phyloP scores from a whole-genome alignment of 1,284 basidiomycete species.

The Volvariella surrecta region DNA sequence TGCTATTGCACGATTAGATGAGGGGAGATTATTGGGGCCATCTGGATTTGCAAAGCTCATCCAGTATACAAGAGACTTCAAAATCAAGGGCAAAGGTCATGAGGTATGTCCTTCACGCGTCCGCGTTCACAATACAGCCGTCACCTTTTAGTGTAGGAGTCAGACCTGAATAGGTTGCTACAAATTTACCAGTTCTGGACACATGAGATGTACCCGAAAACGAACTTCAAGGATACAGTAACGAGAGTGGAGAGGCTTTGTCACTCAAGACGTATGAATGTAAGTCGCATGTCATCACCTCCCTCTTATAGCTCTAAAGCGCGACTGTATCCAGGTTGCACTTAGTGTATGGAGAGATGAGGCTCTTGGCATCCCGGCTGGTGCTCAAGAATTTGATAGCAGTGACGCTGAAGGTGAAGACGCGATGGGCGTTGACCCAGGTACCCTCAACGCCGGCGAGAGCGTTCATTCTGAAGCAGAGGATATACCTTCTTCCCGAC shows the following conservation, averaged over 20 bases:
- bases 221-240: constrained; percentile 78
- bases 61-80: constrained; percentile 66
- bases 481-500: constrained; percentile 28
- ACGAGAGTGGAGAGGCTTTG: constrained; percentile 79
- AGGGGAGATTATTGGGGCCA: constrained; percentile 58
- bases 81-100: constrained; percentile 78
- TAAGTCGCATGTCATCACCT: constrained; percentile 21
- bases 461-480: constrained; percentile 17
- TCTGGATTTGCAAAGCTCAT: constrained; percentile 76
- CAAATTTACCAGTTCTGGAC: constrained; percentile 89
- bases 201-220: constrained; percentile 84
- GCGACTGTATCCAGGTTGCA: constrained; percentile 37
- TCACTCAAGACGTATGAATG: constrained; percentile 76
- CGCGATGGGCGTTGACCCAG: constrained; percentile 15
- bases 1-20: constrained; percentile 58
- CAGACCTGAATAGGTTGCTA: constrained; percentile 72
- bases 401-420: constrained; percentile 19
- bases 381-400: constrained; percentile 16
- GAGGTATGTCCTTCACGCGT: constrained; percentile 48
- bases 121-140: neutral
- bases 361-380: constrained; percentile 39
- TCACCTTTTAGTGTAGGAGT: constrained; percentile 34
- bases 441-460: constrained; percentile 8
- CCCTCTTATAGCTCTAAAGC: neutral
- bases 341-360: constrained; percentile 72